Evolutionary conservation across 768 basidiomycete genomes (phyloP), one percentile per base, ranked within the genome.

Genomic region (Kwoniella newhampshirensis): DNA sequence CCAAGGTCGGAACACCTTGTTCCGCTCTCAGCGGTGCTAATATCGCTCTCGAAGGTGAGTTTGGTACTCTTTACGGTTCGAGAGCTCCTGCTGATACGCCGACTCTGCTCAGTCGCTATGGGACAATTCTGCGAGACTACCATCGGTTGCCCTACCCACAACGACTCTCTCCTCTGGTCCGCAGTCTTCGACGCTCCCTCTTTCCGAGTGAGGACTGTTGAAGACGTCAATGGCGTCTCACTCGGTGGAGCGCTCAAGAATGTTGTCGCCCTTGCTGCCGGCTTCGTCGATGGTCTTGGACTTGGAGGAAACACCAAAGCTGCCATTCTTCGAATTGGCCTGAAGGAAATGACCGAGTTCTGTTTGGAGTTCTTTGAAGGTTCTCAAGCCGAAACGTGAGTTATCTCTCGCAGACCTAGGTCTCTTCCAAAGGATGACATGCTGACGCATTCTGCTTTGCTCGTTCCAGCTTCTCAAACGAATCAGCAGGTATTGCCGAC

Each of bases 71-170:
- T 18, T 6, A 8, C 2, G 15, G 28, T 11, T 15, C 6, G 25
- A 12, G 15, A 47, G 21, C 23, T 21, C 1, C 32, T 45, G 52
- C 49, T 12, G 26, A 26, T 28, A 46, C 23, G 32, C 37, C 26
- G 1, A 13, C n/a, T 13, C 17, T 44, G 21, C 42, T 46, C 62
- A 70, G 79, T 80, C 49, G 80, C 79, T 4, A 58, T 67, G 37
- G 79, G 76, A 42, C 74, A 77, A 44, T 81, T 80, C 74, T 78
- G 76, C 53, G 80, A 81, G 64, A 80, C 80, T 18, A 81, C 80
- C 13, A 78, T 81, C 53, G 80, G 79, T 8, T 77, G 75, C 57
- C 67, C 77, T 17, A 66, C 70, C 15, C 37, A 64, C 18, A 70
- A 64, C 17, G 78, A 78, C 49, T 77, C 67, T 13, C 32, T 67